Evolutionary conservation across 1,139 yeast species (phyloP), one percentile per base, ranked within the genome.

Genomic region (Magnusiomyces tetraspermus): DNA sequence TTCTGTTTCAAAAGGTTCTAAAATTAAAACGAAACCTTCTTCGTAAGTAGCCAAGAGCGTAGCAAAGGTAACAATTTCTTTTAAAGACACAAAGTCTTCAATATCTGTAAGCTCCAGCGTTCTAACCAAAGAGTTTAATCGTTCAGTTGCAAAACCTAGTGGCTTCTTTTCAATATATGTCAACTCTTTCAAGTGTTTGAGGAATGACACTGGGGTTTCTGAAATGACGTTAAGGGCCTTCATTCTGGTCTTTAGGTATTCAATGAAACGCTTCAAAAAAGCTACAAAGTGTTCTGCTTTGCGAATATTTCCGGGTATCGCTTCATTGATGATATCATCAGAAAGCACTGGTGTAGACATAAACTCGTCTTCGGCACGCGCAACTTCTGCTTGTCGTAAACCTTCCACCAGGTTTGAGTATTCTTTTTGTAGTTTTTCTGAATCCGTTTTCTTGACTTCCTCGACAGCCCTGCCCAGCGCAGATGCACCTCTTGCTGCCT

Each of bases 221-320:
- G 97, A 88, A 48, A 92, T 89, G 49, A 94, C 98, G 71, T 92
- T 97, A 49, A 94, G 71, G 1, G 92, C 97, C 71, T 92, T 92
- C 98, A 92, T 92, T 69, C 98, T 81, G 2, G 97, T 92, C 63
- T 92, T 92, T 62, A 92, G 73, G 68, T 94, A 92, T 65, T 94
- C 99, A 45, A 94, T 87, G 62, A 92, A 86, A 58, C 99, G 74
- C 63, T 89, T 88, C 64, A 92, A 75, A 65, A 92, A 92, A 1
- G 97, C 88, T 15, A 92, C 84, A 64, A 92, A 92, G 71, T 92
- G 98, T 64, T 94, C 98, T 0, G 97, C 99, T 61, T 95, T 80
- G 59, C 98, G 75, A 50, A 92, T 92, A 63, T 94, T 90, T 10
- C 99, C 99, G 0, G 99, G 99, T 10, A 92, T 82, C 0, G 98